These are phyloP conservation scores for Fusarium sp. DNA, from an alignment of 2,329 filamentous ascomycete genomes.

Conservation along the genomic window DNA sequence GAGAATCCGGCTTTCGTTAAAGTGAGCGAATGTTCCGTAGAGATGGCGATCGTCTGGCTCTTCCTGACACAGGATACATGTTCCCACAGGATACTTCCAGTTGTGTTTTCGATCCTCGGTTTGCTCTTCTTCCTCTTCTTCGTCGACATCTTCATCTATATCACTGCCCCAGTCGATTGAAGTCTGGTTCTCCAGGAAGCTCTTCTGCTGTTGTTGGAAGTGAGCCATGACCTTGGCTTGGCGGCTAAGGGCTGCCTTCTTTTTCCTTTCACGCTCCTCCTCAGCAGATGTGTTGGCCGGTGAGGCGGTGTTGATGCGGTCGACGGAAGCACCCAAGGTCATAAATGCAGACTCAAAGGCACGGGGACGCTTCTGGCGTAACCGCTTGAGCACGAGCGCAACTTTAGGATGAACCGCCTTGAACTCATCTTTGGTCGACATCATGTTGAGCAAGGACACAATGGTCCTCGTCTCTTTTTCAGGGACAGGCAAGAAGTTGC, in stretches of 20 bases:
- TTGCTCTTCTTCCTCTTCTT: constrained; percentile 72
- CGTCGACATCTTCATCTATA: constrained; percentile 78
- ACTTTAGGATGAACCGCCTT: constrained; percentile 88
- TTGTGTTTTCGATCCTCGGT: constrained; percentile 71
- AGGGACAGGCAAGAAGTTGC: constrained; percentile 69
- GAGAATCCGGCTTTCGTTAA: constrained; percentile 87
- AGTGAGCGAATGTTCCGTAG: constrained; percentile 92
- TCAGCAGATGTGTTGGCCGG: constrained; percentile 77
- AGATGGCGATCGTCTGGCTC: constrained; percentile 89
- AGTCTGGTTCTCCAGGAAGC: constrained; percentile 90
- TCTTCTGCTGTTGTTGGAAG: constrained; percentile 97
- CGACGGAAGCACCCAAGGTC: constrained; percentile 73
- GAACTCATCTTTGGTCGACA: constrained; percentile 77
- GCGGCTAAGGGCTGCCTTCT: constrained; percentile 87
- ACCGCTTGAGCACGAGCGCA: constrained; percentile 80
- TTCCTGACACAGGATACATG: constrained; percentile 96
- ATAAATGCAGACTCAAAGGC: constrained; percentile 77
- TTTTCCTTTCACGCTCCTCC: constrained; percentile 84
- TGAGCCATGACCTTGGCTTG: constrained; percentile 97
- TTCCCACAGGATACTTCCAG: constrained; percentile 92
- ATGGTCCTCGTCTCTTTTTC: constrained; percentile 68
- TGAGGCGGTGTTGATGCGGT: constrained; percentile 83
- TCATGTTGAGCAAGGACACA: constrained; percentile 70
- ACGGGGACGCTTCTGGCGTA: constrained; percentile 83
- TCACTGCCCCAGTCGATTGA: constrained; percentile 86